Evolutionary conservation across 257 asterid genomes (phyloP), one percentile per base, ranked within the genome.

Genomic region (Forsythia suspensa): DNA sequence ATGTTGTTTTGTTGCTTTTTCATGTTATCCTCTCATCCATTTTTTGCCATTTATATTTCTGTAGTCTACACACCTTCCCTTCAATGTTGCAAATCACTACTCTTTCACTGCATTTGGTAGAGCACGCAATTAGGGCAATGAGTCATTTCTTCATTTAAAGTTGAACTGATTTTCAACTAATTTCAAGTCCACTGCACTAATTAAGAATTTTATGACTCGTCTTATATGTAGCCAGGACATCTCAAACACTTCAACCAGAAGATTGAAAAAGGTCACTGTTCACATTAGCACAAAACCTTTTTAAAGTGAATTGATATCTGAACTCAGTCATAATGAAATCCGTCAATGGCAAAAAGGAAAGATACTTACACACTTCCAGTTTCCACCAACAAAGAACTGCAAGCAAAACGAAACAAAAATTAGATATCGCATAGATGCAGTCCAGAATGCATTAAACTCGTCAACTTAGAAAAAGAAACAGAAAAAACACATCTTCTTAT

Each of bases 341-440:
- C 6, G 41, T 55, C 42, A 66, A 72, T 39, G 11, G 71, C 24
- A 8, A 11, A 39, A 11, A 16, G 34, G 4, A 71, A 59, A 37
- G 69, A 48, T 85, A 92, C 99, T 96, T 91, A 94, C 99, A 85
- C 99, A 96, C 81, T 96, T 96, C 98, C 99, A 96, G 79, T 96
- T 96, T 76, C 99, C 99, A 77, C 99, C 99, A 84, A 96, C 99
- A 77, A 96, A 94, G 91, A 94, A 96, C 98, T 96, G 99, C 97
- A 90, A 84, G 69, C 78, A 71, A 80, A 76, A 80, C 8, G 59
- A 34, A 55, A 71, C 67, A 73, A 43, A 7, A 72, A 73, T 86
- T 59, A 83, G 44, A 38, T 41, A 37, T 11, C n/a, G 76, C 82
- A 84, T 68, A 37, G 37, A 61, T 55, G 80, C 70, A 48, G 68